Conservation (phyloP, 2,329 filamentous ascomycete species). For the Exophiala phaeomuriformis region DNA sequence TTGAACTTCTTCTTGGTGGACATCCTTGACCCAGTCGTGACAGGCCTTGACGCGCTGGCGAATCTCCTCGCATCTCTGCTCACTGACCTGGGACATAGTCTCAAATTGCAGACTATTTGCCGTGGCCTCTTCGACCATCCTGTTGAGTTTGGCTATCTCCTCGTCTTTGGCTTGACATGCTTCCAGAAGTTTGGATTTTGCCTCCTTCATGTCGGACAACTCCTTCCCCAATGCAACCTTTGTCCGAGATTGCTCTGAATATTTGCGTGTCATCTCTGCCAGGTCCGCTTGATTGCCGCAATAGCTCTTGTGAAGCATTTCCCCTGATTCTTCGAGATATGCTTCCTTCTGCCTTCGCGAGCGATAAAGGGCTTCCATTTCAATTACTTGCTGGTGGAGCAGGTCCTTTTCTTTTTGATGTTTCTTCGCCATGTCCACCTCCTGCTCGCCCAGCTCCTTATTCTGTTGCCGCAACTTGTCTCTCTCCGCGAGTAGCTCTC, state of each 20-base stretch:
- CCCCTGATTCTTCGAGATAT: neutral
- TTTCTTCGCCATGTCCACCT: neutral
- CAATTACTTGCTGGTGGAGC: neutral
- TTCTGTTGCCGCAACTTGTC: neutral
- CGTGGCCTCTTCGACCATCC: neutral
- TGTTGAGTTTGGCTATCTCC: neutral
- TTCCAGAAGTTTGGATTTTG: neutral
- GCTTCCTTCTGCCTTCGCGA: neutral
- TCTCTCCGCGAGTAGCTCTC: neutral
- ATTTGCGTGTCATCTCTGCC: neutral
- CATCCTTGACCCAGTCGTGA: constrained; percentile 2
- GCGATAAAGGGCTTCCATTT: neutral
- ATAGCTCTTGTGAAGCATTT: neutral
- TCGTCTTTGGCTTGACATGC: neutral
- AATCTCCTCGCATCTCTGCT: constrained; percentile 1
- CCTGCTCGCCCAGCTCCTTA: neutral
- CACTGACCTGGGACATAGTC: neutral
- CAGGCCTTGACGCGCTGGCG: neutral
- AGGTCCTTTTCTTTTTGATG: neutral
- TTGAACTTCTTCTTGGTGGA: constrained; percentile 2
- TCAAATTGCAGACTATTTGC: neutral
- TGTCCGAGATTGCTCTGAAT: neutral
- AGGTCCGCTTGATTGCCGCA: neutral
- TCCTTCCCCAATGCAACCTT: neutral
- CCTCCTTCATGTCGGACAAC: neutral